Evolutionary conservation across 345 rosid species (phyloP), one percentile per base, ranked within the genome.

Genomic region (Linum trigynum): DNA sequence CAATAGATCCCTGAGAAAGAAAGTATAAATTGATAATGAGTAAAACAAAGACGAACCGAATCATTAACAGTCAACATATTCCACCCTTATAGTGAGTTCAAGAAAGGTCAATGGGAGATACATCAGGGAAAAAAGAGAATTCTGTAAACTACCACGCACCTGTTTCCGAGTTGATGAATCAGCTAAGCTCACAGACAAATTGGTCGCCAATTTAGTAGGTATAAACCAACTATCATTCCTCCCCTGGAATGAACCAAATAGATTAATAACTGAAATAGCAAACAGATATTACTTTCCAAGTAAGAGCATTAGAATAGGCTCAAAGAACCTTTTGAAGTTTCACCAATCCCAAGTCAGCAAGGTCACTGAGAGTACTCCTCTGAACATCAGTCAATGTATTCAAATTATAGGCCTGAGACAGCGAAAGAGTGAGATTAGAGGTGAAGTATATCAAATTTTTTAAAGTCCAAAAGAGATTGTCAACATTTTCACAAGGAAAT

Each of bases 211-310:
- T 73, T 85, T 88, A 71, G 97, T 92, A 38, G 98, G 98, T 75
- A 90, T 86, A 80, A 90, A 88, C 99, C 97, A 94, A 77, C 88
- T 84, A 59, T 90, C 97, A 67, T 85, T 94, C 81, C 90, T 85
- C 67, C 96, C 98, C 98, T 90, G 83, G 61, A 71, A 38, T 66
- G 48, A 48, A 48, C 14, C 53, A 62, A 39, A 66, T 12, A 71
- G 38, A 45, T 38, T 57, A 51, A 50, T 62, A 16, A 67, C 65
- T 68, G 59, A 35, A 41, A 32, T 39, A 39, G 57, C 7, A 38
- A 43, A 71, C 66, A 38, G 58, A 43, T 32, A 37, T 43, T 39
- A 8, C 55, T 61, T 23, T 23, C 32, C 32, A 23, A 23, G 32
- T 23, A 23, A 23, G n/a, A 67, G 17, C 61, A 40, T 8, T 3